These are phyloP conservation scores for Penicillium brevicompactum DNA, from an alignment of 2,329 filamentous ascomycete species.

Conservation along the genomic window DNA sequence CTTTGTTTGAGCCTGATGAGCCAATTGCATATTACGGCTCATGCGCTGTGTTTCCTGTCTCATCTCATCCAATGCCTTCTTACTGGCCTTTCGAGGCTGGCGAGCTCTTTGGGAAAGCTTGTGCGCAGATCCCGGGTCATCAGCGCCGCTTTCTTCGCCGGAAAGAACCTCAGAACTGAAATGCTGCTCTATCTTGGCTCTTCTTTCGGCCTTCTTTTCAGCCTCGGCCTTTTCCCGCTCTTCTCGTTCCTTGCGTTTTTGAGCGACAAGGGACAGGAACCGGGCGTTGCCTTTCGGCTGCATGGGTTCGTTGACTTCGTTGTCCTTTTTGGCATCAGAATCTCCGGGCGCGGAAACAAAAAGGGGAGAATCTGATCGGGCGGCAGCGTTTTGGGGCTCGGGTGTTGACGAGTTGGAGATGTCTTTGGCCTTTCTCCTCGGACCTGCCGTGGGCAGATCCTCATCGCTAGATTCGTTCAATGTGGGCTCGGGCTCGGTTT, in stretches of 20 bases:
- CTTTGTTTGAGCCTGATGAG: conserved; percentile 84
- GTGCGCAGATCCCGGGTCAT: conserved; percentile 65
- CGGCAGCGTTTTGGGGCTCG: conserved; percentile 29
- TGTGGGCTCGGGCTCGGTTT: conserved; percentile 10
- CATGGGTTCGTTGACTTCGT: conserved; percentile 24
- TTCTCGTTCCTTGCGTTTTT: conserved; percentile 71
- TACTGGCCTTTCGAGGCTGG: conserved; percentile 80
- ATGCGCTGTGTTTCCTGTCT: conserved; percentile 90
- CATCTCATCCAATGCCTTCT: conserved; percentile 94
- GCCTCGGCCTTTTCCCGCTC: conserved; percentile 63
- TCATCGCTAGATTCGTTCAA: conserved; percentile 24
- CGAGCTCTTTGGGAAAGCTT: conserved; percentile 69
- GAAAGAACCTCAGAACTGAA: conserved; percentile 46
- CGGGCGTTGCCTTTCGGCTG: conserved; percentile 54
- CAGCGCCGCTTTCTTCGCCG: conserved; percentile 58
- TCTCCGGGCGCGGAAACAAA: conserved; percentile 46
- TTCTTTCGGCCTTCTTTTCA: conserved; percentile 42
- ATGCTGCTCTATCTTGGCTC: conserved; percentile 34
- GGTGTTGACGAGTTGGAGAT: conserved; percentile 29
- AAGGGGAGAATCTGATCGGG: conserved; percentile 41
- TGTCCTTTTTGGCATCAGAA: conserved; percentile 17
- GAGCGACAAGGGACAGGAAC: conserved; percentile 71
- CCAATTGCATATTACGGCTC: conserved; percentile 84
- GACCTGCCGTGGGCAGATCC: conserved; percentile 33
- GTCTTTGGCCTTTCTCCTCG: conserved; percentile 30